phyloP scores from a whole-genome alignment of 2,329 filamentous ascomycete species.

The Davidsoniella neocaledoniae region DNA sequence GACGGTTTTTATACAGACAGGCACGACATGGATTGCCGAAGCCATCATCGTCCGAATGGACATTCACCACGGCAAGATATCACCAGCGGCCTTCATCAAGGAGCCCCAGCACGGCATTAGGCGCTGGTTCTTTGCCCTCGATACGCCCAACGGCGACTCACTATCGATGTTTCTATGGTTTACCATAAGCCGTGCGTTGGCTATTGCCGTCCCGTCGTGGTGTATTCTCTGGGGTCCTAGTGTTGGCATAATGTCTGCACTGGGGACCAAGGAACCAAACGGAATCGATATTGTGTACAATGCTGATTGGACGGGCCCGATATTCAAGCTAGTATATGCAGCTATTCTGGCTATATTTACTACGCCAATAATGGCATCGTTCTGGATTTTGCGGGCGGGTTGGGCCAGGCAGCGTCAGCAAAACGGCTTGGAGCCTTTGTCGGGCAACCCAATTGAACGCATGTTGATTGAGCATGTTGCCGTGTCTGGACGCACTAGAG shows the following conservation, averaged over 20 bases:
- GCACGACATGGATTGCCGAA: constrained; percentile 36
- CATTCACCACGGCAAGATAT: constrained; percentile 26
- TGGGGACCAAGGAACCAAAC: constrained; percentile 19
- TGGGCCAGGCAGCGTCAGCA: constrained; percentile 1
- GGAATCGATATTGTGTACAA: constrained; percentile 28
- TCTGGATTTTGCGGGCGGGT: constrained; percentile 34
- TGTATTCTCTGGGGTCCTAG: constrained; percentile 26
- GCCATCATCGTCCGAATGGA: constrained; percentile 30
- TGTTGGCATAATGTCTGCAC: constrained; percentile 26
- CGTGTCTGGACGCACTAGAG: too few species aligned
- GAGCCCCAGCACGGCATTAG: constrained; percentile 20
- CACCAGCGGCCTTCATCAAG: constrained; percentile 27
- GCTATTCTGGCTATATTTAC: constrained; percentile 28
- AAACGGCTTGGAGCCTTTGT: neutral
- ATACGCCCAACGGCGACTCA: constrained; percentile 16
- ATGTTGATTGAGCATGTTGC: too few species aligned
- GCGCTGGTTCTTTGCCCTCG: constrained; percentile 30
- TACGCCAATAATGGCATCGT: constrained; percentile 30
- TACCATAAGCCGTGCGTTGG: constrained; percentile 24
- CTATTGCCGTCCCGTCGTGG: constrained; percentile 23
- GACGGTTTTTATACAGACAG: constrained; percentile 33
- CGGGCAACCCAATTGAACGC: neutral
- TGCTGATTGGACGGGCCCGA: constrained; percentile 27
- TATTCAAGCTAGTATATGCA: constrained; percentile 34
- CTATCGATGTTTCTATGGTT: constrained; percentile 24